Evolutionary conservation across 139 green algal species (phyloP).

Genomic region (Nannochloris sp.): DNA sequence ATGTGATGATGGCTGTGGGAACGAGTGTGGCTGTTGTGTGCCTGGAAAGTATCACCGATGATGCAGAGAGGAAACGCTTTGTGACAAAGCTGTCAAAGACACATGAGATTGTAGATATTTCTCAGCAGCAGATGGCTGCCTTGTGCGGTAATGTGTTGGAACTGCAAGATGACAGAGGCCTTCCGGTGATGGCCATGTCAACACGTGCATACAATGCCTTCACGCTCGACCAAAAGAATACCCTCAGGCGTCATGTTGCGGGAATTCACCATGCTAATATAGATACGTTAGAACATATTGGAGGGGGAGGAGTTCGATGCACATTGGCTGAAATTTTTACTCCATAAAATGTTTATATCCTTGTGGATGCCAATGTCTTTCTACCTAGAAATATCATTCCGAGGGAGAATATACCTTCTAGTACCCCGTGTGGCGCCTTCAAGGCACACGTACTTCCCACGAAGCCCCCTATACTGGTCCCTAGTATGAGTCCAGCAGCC

Average conservation of each 20-base stretch:
- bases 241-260: conserved; percentile 60
- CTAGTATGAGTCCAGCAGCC: conserved; percentile 41
- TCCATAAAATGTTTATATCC: background rate
- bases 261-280: conserved; percentile 77
- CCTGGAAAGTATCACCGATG: conserved; percentile 61
- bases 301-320: conserved; percentile 87
- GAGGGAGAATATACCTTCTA: conserved; percentile 50
- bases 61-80: conserved; percentile 58
- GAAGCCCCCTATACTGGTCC: conserved; percentile 44
- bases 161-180: conserved; percentile 64
- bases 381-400: conserved; percentile 58
- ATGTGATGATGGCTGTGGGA: conserved; percentile 93
- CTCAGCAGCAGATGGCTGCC: conserved; percentile 67
- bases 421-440: conserved; percentile 28
- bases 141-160: conserved; percentile 92
- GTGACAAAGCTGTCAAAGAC: conserved; percentile 35
- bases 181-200: conserved; percentile 84
- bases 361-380: conserved; percentile 36
- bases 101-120: conserved; percentile 80
- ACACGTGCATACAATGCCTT: conserved; percentile 78
- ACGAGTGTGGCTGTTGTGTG: conserved; percentile 86
- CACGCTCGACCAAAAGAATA: conserved; percentile 56
- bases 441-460: conserved; percentile 44
- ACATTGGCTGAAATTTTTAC: conserved; percentile 80
- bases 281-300: conserved; percentile 84